Conservation (phyloP, 306 rosid genomes). For the Prunus fruticosa region DNA sequence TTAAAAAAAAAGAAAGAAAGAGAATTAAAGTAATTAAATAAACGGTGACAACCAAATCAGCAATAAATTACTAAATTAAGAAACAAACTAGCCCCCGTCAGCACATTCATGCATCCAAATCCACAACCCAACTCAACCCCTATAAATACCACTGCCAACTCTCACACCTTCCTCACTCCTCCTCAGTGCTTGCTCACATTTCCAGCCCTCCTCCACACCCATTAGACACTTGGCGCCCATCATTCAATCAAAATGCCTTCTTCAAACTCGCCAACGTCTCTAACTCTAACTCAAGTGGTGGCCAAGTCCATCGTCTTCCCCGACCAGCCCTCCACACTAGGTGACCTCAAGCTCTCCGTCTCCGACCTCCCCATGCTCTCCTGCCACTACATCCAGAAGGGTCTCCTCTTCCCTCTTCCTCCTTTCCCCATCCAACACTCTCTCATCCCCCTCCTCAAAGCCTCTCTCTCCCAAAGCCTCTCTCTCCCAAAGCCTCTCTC, state of each 20-base stretch:
- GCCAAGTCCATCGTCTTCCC: conserved; percentile 65
- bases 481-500: conserved; percentile 61
- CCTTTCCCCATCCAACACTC: conserved; percentile 27
- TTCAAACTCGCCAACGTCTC: conserved; percentile 19
- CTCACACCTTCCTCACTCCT: conserved; percentile 27
- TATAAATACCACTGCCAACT: conserved; percentile 30
- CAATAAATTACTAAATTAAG: conserved; percentile 10
- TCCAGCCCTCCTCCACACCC: neutral
- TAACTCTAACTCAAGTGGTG: conserved; percentile 24
- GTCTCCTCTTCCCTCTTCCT: conserved; percentile 69
- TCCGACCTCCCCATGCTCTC: conserved; percentile 95
- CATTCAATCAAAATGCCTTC: conserved; percentile 34
- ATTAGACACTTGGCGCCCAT: neutral
- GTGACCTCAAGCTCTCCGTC: conserved; percentile 73
- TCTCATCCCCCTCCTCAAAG: conserved; percentile 39
- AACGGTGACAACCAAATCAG: conserved; percentile 26
- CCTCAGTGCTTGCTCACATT: neutral
- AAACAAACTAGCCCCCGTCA: neutral
- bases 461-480: conserved; percentile 58
- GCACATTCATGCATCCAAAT: conserved; percentile 40
- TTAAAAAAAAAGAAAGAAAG: too few species aligned
- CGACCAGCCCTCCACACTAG: conserved; percentile 42
- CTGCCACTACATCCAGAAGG: conserved; percentile 92
- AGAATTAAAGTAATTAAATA: neutral
- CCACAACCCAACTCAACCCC: neutral